Conservation (phyloP, 768 basidiomycete species). For the Trametopsis cervina region DNA sequence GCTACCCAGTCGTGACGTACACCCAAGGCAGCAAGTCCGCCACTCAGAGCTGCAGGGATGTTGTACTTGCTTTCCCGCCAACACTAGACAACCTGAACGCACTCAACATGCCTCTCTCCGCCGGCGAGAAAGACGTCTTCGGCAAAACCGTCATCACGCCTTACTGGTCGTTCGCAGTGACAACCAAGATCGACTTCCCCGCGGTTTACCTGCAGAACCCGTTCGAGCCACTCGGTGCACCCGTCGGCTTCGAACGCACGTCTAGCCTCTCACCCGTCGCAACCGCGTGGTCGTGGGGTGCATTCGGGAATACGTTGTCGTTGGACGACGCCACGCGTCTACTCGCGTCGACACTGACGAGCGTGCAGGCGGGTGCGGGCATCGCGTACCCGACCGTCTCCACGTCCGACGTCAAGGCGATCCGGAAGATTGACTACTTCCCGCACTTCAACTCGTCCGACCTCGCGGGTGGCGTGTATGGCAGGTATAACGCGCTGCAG, state of each 20-base stretch:
- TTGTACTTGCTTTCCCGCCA: conserved; percentile 4
- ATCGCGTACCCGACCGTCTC: background rate
- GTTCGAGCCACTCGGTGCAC: background rate
- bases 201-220: background rate
- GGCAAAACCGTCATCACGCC: background rate
- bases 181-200: background rate
- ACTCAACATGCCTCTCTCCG: conserved; percentile 11
- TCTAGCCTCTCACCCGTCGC: background rate
- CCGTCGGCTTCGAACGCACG: background rate
- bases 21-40: background rate
- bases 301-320: background rate
- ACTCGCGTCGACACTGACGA: background rate
- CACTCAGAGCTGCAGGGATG: background rate
- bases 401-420: background rate
- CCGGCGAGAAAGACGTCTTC: background rate
- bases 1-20: background rate
- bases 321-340: background rate
- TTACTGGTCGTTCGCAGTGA: background rate
- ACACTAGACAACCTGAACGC: conserved; percentile 3
- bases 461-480: background rate
- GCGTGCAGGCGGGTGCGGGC: background rate
- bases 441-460: background rate
- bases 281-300: background rate
- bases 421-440: background rate
- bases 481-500: background rate